Conservation (phyloP, 371 early-diverging fungal genomes). For the Apophysomyces elegans region DNA sequence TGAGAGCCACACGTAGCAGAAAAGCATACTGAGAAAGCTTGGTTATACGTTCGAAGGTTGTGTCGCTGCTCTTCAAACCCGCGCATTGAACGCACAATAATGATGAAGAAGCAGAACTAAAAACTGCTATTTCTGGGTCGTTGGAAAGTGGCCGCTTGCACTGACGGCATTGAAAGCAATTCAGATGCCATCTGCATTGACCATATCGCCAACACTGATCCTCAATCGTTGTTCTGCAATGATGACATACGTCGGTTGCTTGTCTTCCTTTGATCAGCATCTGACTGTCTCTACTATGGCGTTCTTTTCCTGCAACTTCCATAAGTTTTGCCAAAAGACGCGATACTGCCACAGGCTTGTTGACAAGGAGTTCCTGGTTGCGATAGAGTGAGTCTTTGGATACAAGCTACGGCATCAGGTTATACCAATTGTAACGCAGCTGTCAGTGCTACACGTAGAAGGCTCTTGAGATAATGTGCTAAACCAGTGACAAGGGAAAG, state of each 20-base stretch:
- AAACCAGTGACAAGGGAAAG: conserved; percentile 89
- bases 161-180: conserved; percentile 76
- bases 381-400: neutral
- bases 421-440: conserved; percentile 80
- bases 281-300: conserved; percentile 51
- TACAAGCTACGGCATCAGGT: neutral
- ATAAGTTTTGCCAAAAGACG: conserved; percentile 66
- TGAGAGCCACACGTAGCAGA: conserved; percentile 84
- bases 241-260: conserved; percentile 80
- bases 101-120: conserved; percentile 46
- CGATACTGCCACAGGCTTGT: conserved; percentile 52
- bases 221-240: conserved; percentile 81
- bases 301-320: conserved; percentile 52
- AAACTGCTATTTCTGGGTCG: conserved; percentile 51
- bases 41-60: conserved; percentile 65
- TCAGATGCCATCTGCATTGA: conserved; percentile 79
- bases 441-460: conserved; percentile 87
- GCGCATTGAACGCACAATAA: conserved; percentile 52
- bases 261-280: conserved; percentile 47
- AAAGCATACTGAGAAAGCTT: conserved; percentile 91
- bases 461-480: conserved; percentile 90
- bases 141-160: conserved; percentile 62
- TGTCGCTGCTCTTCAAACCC: conserved; percentile 36
- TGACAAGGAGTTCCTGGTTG: conserved; percentile 35
- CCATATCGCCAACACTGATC: conserved; percentile 82